These are phyloP conservation scores for Plantago lanceolata DNA, from an alignment of 305 asterid species.

Conservation along the genomic window DNA sequence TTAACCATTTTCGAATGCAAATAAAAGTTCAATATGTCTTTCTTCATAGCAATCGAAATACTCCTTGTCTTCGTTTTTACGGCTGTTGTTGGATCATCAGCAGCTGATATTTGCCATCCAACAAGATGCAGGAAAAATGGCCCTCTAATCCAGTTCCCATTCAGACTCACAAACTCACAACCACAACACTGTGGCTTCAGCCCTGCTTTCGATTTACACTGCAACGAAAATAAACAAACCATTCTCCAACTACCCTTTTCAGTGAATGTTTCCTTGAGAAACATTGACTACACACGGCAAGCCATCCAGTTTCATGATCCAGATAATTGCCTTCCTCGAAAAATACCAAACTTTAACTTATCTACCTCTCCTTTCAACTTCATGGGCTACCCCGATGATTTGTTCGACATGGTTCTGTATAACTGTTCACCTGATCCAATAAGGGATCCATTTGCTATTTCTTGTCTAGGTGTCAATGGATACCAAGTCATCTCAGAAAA, in stretches of 20 bases:
- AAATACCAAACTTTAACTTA: constrained; percentile 11
- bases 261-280: constrained; percentile 4
- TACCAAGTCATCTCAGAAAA: background rate
- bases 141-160: constrained; percentile 24
- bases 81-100: constrained; percentile 12
- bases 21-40: background rate
- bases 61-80: constrained; percentile 4
- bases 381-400: too few species aligned
- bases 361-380: constrained; percentile 18
- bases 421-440: constrained; percentile 21
- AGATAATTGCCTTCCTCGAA: constrained; percentile 18
- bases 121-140: constrained; percentile 24
- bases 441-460: background rate
- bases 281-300: constrained; percentile 25
- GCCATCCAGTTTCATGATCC: constrained; percentile 19
- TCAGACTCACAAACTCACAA: constrained; percentile 17
- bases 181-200: constrained; percentile 25
- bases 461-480: background rate
- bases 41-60: background rate
- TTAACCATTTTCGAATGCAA: background rate
- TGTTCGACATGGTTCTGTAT: background rate
- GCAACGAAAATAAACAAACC: constrained; percentile 21
- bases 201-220: constrained; percentile 32
- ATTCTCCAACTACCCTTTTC: constrained; percentile 25
- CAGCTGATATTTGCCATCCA: constrained; percentile 15